Conservation (phyloP, 768 basidiomycete species). For the Mycena galopus region DNA sequence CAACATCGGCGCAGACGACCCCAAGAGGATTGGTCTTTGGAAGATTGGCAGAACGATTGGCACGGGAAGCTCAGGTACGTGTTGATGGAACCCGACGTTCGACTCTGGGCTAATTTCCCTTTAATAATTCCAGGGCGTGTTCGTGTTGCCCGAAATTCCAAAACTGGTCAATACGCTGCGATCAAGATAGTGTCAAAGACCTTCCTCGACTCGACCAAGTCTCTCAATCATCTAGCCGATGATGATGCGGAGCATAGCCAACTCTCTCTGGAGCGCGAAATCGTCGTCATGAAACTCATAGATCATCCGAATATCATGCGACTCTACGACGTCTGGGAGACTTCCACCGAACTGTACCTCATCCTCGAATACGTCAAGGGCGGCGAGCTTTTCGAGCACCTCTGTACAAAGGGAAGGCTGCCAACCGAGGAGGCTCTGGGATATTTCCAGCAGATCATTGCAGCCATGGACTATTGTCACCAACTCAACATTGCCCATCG, state of each 20-base stretch:
- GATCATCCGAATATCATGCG: slow-evolving; percentile 96
- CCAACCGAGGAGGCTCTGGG: slow-evolving; percentile 78
- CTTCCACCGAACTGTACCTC: slow-evolving; percentile 87
- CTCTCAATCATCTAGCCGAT: slow-evolving; percentile 76
- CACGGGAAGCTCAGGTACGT: slow-evolving; percentile 80
- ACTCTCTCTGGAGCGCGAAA: slow-evolving; percentile 91
- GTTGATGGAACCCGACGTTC: neutral
- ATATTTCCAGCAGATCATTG: slow-evolving; percentile 95
- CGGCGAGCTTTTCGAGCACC: slow-evolving; percentile 94
- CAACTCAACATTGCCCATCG: slow-evolving; percentile 95
- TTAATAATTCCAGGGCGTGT: slow-evolving; percentile 76
- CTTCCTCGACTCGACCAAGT: slow-evolving; percentile 74
- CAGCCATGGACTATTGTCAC: slow-evolving; percentile 92
- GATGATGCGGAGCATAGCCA: slow-evolving; percentile 83
- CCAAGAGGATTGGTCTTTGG: slow-evolving; percentile 84
- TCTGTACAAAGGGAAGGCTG: slow-evolving; percentile 83
- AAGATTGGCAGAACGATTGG: slow-evolving; percentile 89
- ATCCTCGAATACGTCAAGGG: slow-evolving; percentile 96
- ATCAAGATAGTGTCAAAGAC: slow-evolving; percentile 94
- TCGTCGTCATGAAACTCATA: slow-evolving; percentile 97
- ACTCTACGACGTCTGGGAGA: slow-evolving; percentile 98
- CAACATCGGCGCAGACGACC: slow-evolving; percentile 54
- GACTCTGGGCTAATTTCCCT: neutral
- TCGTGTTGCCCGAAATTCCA: slow-evolving; percentile 88
- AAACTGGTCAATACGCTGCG: slow-evolving; percentile 90